Percentiles rank a stretch among this genome's conserved stretches.
Conservation (phyloP, 1,139 yeast species). For the Lodderomyces parapsilosis region DNA sequence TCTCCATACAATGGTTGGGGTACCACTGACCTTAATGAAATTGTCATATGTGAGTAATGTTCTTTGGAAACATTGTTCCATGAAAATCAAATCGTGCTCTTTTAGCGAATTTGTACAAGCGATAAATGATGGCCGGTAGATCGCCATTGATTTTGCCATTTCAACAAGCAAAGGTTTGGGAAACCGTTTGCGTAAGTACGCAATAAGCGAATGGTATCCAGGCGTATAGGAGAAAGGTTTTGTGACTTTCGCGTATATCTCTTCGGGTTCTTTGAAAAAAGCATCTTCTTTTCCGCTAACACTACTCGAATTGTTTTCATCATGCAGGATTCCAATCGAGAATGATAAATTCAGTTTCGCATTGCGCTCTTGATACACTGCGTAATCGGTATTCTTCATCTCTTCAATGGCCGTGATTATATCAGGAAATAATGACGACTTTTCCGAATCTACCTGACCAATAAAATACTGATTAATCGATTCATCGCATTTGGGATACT, state of each 20-base stretch:
- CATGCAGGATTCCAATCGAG: constrained; percentile 50
- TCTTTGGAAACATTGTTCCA: constrained; percentile 95
- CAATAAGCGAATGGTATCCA: constrained; percentile 80
- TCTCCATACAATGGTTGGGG: constrained; percentile 95
- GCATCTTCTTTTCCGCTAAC: constrained; percentile 13
- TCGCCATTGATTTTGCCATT: constrained; percentile 88
- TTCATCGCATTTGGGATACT: constrained; percentile 38
- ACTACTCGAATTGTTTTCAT: constrained; percentile 24
- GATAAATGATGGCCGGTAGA: constrained; percentile 86
- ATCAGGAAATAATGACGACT: constrained; percentile 50
- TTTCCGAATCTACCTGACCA: constrained; percentile 43
- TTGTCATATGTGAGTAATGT: constrained; percentile 86
- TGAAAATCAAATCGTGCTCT: constrained; percentile 87
- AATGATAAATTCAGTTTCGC: constrained; percentile 51
- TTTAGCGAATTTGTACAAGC: constrained; percentile 88
- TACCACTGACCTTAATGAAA: constrained; percentile 79
- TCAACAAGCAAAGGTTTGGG: constrained; percentile 67
- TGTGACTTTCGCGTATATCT: constrained; percentile 71
- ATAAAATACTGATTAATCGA: constrained; percentile 59
- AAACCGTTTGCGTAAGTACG: constrained; percentile 72
- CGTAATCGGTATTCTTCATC: constrained; percentile 41
- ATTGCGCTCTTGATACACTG: constrained; percentile 39
- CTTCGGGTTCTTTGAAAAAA: constrained; percentile 65
- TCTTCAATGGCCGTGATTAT: constrained; percentile 49
- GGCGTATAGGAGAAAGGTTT: constrained; percentile 86